Evolutionary conservation across 495 filamentous ascomycete genomes (phyloP), one percentile per base, ranked within the genome.

Genomic region (Penicillium coffeae): DNA sequence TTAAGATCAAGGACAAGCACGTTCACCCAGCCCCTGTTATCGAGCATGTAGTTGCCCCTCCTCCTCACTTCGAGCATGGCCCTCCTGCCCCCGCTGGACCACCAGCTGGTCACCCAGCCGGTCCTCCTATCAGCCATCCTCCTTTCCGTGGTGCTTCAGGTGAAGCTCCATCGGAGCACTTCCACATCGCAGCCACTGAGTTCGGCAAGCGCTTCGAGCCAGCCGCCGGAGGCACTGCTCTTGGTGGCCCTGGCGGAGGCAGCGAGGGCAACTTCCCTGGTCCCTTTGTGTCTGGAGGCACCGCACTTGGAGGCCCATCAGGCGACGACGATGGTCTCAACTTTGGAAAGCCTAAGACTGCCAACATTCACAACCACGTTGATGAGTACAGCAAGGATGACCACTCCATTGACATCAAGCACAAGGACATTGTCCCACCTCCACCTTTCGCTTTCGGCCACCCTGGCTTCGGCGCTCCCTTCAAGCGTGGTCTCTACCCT

Each of bases 201-300:
- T 60, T 50, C 9, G 46, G 22, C n/a, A 60, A 63, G 57, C 57
- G 60, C 9, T 55, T 32, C 35, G n/a, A n/a, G n/a, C n/a, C n/a
- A n/a, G 34, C 7, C 1, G 46, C 35, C 1, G 60, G 60, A 8
- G 56, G 51, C 2, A 62, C 59, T 10, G 56, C 48, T n/a, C 22
- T 54, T n/a, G 59, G 59, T 38, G 59, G 59, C 0, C 59, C 56
- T 1, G 54, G 56, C 33, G 59, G 59, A n/a, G 44, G 55, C 19
- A 52, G 57, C 36, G 54, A 42, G 6, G 54, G 50, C 9, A 21
- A 48, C 8, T 48, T 30, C 16, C 47, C 43, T 10, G 52, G 43
- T 0, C 45, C 35, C 8, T 19, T 55, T 5, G 16, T 52, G 12
- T 41, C 36, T 10, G 55, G 55, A 15, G 52, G 52, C 12, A 60